Evolutionary conservation across 805 yeast species (phyloP).

Genomic region (Saccharomyces jurei): DNA sequence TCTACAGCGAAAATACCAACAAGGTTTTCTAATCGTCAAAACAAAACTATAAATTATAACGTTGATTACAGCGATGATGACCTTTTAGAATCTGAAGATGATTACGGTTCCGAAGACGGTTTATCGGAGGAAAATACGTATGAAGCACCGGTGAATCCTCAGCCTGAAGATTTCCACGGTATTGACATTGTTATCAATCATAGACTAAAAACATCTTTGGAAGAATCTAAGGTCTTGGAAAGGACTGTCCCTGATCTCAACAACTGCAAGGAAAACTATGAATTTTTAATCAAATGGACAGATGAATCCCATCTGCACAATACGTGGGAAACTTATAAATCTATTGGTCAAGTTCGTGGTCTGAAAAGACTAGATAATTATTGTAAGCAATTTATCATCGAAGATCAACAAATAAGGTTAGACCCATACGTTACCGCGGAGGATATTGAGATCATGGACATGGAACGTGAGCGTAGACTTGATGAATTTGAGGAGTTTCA

Average conservation of each 20-base stretch:
- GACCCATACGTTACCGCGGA: slow-evolving; percentile 83
- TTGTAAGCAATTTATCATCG: slow-evolving; percentile 64
- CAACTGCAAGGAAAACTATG: slow-evolving; percentile 52
- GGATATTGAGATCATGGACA: slow-evolving; percentile 87
- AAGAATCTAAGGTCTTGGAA: slow-evolving; percentile 12
- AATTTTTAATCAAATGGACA: slow-evolving; percentile 74
- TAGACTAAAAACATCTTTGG: slow-evolving; percentile 18
- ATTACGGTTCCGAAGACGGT: slow-evolving; percentile 9
- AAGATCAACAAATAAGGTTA: slow-evolving; percentile 65
- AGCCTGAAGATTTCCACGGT: slow-evolving; percentile 30
- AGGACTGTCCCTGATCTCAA: slow-evolving; percentile 35
- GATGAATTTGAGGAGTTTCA: slow-evolving; percentile 81
- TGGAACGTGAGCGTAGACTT: slow-evolving; percentile 75
- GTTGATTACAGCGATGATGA: slow-evolving; percentile 54
- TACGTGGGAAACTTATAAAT: slow-evolving; percentile 76
- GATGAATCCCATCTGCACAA: slow-evolving; percentile 86
- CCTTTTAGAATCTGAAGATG: slow-evolving; percentile 31
- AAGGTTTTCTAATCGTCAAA: slow-evolving; percentile 68
- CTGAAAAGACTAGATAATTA: slow-evolving; percentile 83
- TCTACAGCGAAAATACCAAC: slow-evolving; percentile 37
- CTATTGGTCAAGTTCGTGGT: slow-evolving; percentile 52
- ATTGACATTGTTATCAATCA: slow-evolving; percentile 25
- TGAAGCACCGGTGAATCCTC: slow-evolving; percentile 25
- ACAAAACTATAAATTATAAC: slow-evolving; percentile 62
- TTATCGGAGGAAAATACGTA: slow-evolving; percentile 5